Evolutionary conservation across 805 yeast genomes (phyloP), one percentile per base, ranked within the genome.

Genomic region (Metschnikowia koreensis): DNA sequence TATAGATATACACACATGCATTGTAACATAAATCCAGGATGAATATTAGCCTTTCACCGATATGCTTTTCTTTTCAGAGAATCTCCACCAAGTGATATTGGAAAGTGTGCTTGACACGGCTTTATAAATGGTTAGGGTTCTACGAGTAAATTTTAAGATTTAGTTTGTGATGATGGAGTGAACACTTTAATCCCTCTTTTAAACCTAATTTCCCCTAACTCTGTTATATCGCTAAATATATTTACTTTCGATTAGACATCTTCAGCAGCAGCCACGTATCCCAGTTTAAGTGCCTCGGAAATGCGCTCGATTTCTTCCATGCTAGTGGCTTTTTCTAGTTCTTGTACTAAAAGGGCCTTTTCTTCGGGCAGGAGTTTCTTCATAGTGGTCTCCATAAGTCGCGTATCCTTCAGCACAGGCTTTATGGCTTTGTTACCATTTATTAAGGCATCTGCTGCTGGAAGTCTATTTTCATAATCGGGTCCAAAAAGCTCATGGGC

Each of bases 231-330:
- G 22, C 22, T 22, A 22, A 22, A 22, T 3, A 22, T 22, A 22
- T 22, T 9, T 8, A 16, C 9, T 15, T 39, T 39, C 29, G 6
- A 39, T 39, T 17, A 15, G 13, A 33, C 10, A 9, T 31, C 15
- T 26, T 16, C 17, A 10, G 41, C 22, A 10, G 44, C 26, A 10
- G 10, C 46, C 17, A 52, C 47, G 43, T 54, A 50, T 1, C 61
- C 61, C 36, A 48, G 38, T 39, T 53, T 53, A 27, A 59, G 45
- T 12, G 52, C 52, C 13, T 22, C 11, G 64, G 89, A 96, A 26
- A 91, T 79, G 46, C 81, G 70, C 52, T 84, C 87, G 7, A 91
- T 87, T 56, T 92, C 97, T 6, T 80, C 87, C 51, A 92, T 64
- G 47, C 84, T 82, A 4, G 82, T 76, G 0, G 97, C 96, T 33